These are phyloP conservation scores for Yamadazyma nakazawae DNA, from an alignment of 805 yeast genomes.

Conservation along the genomic window DNA sequence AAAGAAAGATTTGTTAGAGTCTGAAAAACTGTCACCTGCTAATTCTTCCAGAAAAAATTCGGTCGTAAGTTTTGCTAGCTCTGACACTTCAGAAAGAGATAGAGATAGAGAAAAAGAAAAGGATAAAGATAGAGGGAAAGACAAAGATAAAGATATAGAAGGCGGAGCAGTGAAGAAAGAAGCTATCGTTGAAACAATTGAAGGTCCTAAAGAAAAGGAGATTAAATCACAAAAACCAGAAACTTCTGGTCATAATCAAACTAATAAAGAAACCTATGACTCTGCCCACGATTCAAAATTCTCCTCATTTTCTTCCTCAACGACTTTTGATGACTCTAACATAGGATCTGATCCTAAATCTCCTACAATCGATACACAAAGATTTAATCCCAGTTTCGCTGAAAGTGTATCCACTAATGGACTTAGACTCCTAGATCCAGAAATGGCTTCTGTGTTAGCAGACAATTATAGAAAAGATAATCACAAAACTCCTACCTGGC, in stretches of 20 bases:
- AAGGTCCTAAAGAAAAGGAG: neutral
- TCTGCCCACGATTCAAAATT: neutral
- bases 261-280: neutral
- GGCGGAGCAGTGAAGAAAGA: neutral
- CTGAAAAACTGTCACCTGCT: constrained; percentile 29
- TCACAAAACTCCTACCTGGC: constrained; percentile 44
- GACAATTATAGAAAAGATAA: constrained; percentile 20
- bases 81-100: constrained; percentile 1
- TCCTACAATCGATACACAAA: neutral
- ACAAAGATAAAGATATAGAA: neutral
- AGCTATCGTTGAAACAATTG: neutral
- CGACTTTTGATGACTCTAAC: constrained; percentile 1
- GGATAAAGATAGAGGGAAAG: neutral
- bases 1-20: constrained; percentile 35
- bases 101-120: neutral
- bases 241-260: neutral
- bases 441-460: constrained; percentile 28
- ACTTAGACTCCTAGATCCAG: constrained; percentile 14
- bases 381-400: constrained; percentile 8
- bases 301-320: constrained; percentile 1
- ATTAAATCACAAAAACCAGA: neutral
- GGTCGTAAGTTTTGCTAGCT: constrained; percentile 44
- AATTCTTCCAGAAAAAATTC: constrained; percentile 45
- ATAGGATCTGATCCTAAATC: neutral
- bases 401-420: constrained; percentile 1